Base-by-base conservation (phyloP, 768 basidiomycete species). In the Obba rivulosa region DNA sequence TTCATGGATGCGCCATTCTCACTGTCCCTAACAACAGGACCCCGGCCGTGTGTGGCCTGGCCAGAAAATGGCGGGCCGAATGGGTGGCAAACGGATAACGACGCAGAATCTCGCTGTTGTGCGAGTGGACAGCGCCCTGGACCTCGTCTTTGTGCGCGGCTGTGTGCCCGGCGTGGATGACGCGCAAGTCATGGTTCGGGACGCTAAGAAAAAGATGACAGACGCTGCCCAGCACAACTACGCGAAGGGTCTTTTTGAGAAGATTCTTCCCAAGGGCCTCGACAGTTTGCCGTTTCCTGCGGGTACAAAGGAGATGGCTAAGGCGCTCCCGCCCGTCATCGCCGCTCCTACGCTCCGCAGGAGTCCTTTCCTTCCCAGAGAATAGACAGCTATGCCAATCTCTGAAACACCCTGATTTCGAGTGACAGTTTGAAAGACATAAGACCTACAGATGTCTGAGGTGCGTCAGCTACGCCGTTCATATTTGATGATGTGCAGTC, bases 31-130 rank as follows among this genome's bases (percentile, higher is more conserved):
- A n/a, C n/a, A n/a, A n/a, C 52, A 98, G 93, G 93, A 96, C 60
- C 95, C 96, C 21, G 96, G 96, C 41, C 83, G 96, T 59, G 77
- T 97, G 4, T 92, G 89, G 70, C 96, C 96, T 3, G 96, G 96
- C 34, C 96, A 93, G 72, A 98, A 97, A 74, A 97, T 96, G 95
- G 83, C 95, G 9, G 96, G 96, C 28, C 85, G 84, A 20, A 83
- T 97, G 75, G 96, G 96, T 43, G 86, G 83, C 48, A 75, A 80
- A 53, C 83, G 84, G 35, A 78, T 79, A 8, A 98, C 95, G 8
- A 75, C 77, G 13, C 92, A 95, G 61, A 98, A 97, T 62, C 81
- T 98, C 21, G 67, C 84, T 1, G 91, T 98, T 37, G 78, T 93
- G 47, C 87, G 92, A 18, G 78, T 99, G 50, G 96, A 99, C 71